Conservation (phyloP, 495 filamentous ascomycete genomes). For the Xylaria palmicola region DNA sequence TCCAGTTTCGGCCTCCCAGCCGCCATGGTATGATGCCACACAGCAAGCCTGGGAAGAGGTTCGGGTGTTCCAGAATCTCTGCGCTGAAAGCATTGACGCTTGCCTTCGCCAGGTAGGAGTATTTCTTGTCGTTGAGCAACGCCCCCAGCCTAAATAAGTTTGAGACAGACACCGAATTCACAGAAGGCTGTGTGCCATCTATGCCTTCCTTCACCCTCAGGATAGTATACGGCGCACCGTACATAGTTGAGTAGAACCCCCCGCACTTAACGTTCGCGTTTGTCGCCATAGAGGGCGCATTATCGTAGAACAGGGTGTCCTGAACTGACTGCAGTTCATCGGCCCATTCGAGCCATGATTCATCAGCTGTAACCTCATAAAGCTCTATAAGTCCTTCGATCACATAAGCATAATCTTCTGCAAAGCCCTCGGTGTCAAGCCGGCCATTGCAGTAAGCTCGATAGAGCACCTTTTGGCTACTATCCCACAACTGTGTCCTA, state of each 20-base stretch:
- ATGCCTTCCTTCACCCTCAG: constrained; percentile 91
- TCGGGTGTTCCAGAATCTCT: constrained; percentile 89
- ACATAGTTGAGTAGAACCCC: constrained; percentile 86
- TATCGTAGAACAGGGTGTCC: constrained; percentile 67
- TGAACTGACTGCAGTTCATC: constrained; percentile 70
- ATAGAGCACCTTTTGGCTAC: constrained; percentile 59
- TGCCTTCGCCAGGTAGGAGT: constrained; percentile 63
- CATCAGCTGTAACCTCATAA: constrained; percentile 84
- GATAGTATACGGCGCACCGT: constrained; percentile 67
- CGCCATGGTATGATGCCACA: constrained; percentile 67
- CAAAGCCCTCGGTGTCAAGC: constrained; percentile 76
- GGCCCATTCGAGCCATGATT: constrained; percentile 76
- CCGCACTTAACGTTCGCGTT: constrained; percentile 42
- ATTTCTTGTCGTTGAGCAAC: constrained; percentile 65
- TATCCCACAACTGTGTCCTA: constrained; percentile 72
- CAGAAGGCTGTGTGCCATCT: constrained; percentile 83
- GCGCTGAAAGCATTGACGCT: constrained; percentile 83
- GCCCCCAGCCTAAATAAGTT: constrained; percentile 79
- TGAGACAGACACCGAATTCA: constrained; percentile 78
- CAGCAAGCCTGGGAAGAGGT: constrained; percentile 79
- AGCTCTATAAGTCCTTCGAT: constrained; percentile 82
- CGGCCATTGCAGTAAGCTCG: constrained; percentile 73
- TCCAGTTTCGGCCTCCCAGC: constrained; percentile 46
- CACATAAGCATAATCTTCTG: constrained; percentile 93
- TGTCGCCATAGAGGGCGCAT: constrained; percentile 17